Conservation (phyloP, 2,329 filamentous ascomycete species). For the Xylaria sp. region DNA sequence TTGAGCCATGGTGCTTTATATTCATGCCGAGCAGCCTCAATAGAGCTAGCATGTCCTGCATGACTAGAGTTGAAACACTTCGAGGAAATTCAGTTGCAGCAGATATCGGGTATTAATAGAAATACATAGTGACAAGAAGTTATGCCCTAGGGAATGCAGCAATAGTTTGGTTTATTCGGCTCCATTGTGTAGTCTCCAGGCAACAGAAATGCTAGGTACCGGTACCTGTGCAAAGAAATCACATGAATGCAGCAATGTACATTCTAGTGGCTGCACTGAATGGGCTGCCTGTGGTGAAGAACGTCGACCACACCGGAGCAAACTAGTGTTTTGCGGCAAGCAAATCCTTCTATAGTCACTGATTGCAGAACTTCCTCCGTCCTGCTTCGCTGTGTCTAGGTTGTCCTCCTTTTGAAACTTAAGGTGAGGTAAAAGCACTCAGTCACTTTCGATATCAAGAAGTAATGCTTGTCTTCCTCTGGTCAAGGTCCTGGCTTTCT, state of each 20-base stretch:
- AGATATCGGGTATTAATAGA: background rate
- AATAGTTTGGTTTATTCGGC: background rate
- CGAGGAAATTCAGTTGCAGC: background rate
- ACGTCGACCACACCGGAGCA: background rate
- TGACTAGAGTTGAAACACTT: background rate
- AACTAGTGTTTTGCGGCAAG: background rate
- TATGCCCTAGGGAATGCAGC: background rate
- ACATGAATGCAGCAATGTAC: background rate
- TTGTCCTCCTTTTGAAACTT: background rate
- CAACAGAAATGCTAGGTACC: background rate
- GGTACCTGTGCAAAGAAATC: background rate
- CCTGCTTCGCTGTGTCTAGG: too few relatives aligned
- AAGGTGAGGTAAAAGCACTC: too few relatives aligned
- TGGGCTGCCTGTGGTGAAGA: background rate
- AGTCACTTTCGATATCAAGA: too few relatives aligned
- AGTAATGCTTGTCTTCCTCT: background rate
- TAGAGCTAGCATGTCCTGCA: background rate
- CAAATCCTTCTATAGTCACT: background rate
- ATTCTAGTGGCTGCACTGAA: background rate
- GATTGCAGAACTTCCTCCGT: background rate
- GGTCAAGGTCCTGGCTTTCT: background rate
- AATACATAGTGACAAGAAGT: background rate
- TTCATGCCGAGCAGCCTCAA: background rate
- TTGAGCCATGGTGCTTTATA: conserved; percentile 21
- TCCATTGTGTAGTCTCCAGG: background rate